Base-by-base conservation (phyloP, 257 asterid genomes). In the Solanum megistacrolobum region DNA sequence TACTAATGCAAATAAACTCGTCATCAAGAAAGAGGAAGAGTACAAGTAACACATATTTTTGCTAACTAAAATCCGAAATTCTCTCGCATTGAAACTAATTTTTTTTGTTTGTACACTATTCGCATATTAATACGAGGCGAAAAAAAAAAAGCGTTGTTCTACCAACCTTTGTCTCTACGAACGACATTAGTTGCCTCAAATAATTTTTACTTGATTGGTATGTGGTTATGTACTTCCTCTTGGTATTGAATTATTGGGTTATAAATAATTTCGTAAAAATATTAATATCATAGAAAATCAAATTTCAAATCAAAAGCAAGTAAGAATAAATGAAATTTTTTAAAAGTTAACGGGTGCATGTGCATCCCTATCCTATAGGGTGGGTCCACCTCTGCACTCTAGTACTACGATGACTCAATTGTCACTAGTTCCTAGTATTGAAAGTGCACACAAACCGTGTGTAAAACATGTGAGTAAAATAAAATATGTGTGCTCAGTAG, bases 381-480 rank as follows among this genome's bases (percentile, higher is more conserved):
- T 43, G 0, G 48, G 0, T 43, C 16, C 16, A 0, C 48, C 48
- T 11, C 48, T 0, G 5, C n/a, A 52, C n/a, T 52, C 9, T 52
- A 52, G 1, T 52, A 52, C n/a, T 6, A 52, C 0, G n/a, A 18
- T 52, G 4, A 18, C 62, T 52, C 9, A 52, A 52, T 52, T 0
- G 23, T 52, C 10, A 52, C 62, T 52, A 18, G n/a, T 7, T 20
- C 62, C 9, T 52, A 6, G 62, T 52, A 6, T 1, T 6, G 1
- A 52, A 18, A 18, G 7, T 52, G 62, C 23, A 18, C n/a, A 18
- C 62, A 52, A 52, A 18, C 0, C 21, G 27, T 21, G 68, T 9
- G 0, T 3, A 21, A 21, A 1, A 58, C 21, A 23, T 2, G 1
- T 21, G 68, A 60, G 27, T 60, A 60, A 9, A 21, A 60, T 3